Evolutionary conservation across 2,329 filamentous ascomycete genomes (phyloP), one percentile per base, ranked within the genome.

Genomic region (Trichoderma atrobrunneum): DNA sequence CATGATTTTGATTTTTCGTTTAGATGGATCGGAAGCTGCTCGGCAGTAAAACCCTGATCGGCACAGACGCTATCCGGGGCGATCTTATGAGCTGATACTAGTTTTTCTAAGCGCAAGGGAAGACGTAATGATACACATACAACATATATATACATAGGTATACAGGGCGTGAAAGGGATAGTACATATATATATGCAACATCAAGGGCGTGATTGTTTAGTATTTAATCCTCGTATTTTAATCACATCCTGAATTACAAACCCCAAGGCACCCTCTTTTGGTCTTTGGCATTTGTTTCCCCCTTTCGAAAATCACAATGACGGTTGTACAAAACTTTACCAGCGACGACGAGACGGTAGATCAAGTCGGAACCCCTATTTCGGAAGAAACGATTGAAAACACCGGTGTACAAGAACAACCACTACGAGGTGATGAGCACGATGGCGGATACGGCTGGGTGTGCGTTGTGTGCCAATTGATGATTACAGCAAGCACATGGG

Each of bases 381-480:
- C 54, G 10, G 65, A 68, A 57, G 10, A 36, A 11, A 30, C 65
- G 3, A 8, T 24, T 2, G 65, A 68, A 59, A 30, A 32, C 16
- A 28, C 3, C 26, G 8, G 1, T 28, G 14, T 34, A 34, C 36
- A 69, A 16, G 24, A 48, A 68, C 36, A 68, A 30, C 51, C 24
- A 34, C 3, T 61, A 21, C 56, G 7, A 21, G 18, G 39, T 7
- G 63, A 68, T 48, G 54, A 72, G 8, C 62, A 67, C 0, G 84
- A 89, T 77, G 88, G 88, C 59, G 88, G 88, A 7, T 90, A 90
- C 72, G 82, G 80, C 16, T 83, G 80, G 82, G 76, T 82, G 1
- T 78, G 77, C 59, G 78, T 79, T 0, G 72, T 74, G 1, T 78
- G 77, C 16, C 78, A 80, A 7, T 78, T 79, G 67, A 60, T 80